These are phyloP conservation scores for Blastobotrys parvus DNA, from an alignment of 805 yeast genomes.

Conservation along the genomic window DNA sequence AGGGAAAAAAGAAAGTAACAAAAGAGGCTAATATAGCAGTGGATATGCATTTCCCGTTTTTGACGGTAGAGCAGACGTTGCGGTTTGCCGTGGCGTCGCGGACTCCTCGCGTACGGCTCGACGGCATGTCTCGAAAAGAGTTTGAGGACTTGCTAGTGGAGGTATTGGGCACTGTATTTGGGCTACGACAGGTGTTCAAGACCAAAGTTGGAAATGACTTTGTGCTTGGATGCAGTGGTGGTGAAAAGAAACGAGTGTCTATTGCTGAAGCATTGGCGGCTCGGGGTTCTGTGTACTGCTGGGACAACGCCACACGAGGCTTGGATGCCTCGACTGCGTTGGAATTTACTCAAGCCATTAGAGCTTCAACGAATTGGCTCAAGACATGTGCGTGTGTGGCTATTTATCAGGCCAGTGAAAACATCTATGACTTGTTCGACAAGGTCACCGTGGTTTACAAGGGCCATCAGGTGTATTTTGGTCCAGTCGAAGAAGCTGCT, in stretches of 20 bases:
- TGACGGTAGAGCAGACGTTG: constrained; percentile 67
- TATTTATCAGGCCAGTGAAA: constrained; percentile 60
- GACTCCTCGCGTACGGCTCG: constrained; percentile 49
- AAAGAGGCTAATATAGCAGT: constrained; percentile 32
- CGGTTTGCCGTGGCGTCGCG: constrained; percentile 61
- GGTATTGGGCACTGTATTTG: constrained; percentile 45
- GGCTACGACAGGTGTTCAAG: constrained; percentile 49
- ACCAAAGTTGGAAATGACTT: constrained; percentile 56
- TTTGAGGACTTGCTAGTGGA: constrained; percentile 43
- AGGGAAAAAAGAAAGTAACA: not conserved
- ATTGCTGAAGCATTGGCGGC: constrained; percentile 68
- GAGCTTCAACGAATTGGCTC: constrained; percentile 46
- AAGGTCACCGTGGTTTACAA: constrained; percentile 51
- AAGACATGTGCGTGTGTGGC: constrained; percentile 56
- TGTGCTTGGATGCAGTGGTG: constrained; percentile 72
- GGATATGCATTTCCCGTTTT: constrained; percentile 71
- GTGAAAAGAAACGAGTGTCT: constrained; percentile 78
- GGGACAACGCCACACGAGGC: constrained; percentile 84
- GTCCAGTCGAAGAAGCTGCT: constrained; percentile 46
- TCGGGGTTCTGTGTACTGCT: constrained; percentile 55
- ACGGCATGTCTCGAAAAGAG: constrained; percentile 38
- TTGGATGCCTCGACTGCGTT: constrained; percentile 78
- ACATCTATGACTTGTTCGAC: constrained; percentile 55
- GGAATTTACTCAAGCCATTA: constrained; percentile 60
- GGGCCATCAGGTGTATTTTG: constrained; percentile 58